Percentiles rank a stretch among this genome's conserved stretches.
Conservation (phyloP, 1,284 basidiomycete species). For the Trichosporon coremiiforme region DNA sequence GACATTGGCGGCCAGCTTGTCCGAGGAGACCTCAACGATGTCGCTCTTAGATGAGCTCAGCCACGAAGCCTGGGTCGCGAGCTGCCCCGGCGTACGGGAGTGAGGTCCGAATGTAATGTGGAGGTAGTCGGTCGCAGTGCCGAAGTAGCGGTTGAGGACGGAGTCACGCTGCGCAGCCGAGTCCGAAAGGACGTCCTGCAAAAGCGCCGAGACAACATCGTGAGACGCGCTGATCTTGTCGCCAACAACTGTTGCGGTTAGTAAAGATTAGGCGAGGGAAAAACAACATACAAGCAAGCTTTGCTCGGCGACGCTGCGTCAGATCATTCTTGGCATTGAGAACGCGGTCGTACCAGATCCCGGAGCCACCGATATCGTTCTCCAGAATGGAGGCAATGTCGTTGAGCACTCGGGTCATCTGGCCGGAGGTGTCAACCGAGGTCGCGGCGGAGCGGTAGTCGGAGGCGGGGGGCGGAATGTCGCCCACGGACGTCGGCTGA, state of each 20-base stretch:
- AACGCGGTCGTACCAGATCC: conserved; percentile 41
- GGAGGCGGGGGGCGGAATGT: neutral
- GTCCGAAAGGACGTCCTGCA: conserved; percentile 48
- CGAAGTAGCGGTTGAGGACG: conserved; percentile 35
- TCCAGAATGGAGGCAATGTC: conserved; percentile 33
- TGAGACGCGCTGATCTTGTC: conserved; percentile 39
- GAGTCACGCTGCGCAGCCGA: conserved; percentile 34
- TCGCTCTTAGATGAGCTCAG: conserved; percentile 39
- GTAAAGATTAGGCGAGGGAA: neutral
- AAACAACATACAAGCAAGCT: conserved; percentile 40
- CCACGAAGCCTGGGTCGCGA: conserved; percentile 42
- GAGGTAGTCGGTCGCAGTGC: conserved; percentile 28
- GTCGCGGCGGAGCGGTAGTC: neutral
- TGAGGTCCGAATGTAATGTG: conserved; percentile 29
- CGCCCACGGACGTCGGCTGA: neutral
- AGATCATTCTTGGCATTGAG: conserved; percentile 34
- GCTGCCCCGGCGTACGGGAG: conserved; percentile 22
- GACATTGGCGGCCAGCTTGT: conserved; percentile 19
- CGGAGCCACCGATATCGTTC: conserved; percentile 47
- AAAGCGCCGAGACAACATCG: conserved; percentile 49
- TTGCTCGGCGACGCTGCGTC: conserved; percentile 24
- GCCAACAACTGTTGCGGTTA: conserved; percentile 42
- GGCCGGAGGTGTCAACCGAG: conserved; percentile 1
- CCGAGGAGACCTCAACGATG: conserved; percentile 38
- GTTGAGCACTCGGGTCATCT: conserved; percentile 14